phyloP scores from a whole-genome alignment of 2,329 filamentous ascomycete genomes.

The Fusarium sp. region DNA sequence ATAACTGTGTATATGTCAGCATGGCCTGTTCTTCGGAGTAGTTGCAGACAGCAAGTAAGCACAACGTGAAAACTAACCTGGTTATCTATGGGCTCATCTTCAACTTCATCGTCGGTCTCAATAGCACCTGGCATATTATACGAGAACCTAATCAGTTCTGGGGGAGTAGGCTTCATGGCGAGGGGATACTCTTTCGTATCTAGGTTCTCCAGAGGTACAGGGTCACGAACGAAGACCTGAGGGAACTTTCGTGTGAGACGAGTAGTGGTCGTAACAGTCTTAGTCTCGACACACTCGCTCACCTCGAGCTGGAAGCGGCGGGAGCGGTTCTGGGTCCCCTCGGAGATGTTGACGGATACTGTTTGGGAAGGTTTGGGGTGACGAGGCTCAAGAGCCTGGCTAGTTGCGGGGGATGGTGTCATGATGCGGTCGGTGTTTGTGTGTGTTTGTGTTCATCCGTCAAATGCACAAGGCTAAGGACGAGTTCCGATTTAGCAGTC shows the following conservation, averaged over 20 bases:
- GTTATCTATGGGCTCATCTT: conserved; percentile 27
- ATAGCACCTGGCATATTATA: conserved; percentile 65
- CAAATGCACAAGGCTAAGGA: conserved; percentile 13
- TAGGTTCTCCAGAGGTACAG: conserved; percentile 73
- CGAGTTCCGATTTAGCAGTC: neutral
- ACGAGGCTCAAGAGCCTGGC: conserved; percentile 50
- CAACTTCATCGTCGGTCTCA: conserved; percentile 40
- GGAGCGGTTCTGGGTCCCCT: conserved; percentile 48
- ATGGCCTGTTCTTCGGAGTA: neutral
- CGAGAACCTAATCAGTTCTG: conserved; percentile 77
- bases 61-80: conserved; percentile 30
- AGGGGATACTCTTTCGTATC: conserved; percentile 92
- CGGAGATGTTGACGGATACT: conserved; percentile 58
- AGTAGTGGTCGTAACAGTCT: conserved; percentile 87
- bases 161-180: conserved; percentile 81
- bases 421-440: conserved; percentile 41
- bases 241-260: conserved; percentile 87
- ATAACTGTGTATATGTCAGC: conserved; percentile 27
- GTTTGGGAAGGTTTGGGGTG: conserved; percentile 49
- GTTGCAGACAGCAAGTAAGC: neutral
- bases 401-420: conserved; percentile 48
- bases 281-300: conserved; percentile 72
- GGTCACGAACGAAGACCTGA: conserved; percentile 80
- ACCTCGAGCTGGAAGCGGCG: conserved; percentile 63
- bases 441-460: conserved; percentile 22